Conservation (phyloP, 345 rosid genomes). For the Gossypium ekmanianum region DNA sequence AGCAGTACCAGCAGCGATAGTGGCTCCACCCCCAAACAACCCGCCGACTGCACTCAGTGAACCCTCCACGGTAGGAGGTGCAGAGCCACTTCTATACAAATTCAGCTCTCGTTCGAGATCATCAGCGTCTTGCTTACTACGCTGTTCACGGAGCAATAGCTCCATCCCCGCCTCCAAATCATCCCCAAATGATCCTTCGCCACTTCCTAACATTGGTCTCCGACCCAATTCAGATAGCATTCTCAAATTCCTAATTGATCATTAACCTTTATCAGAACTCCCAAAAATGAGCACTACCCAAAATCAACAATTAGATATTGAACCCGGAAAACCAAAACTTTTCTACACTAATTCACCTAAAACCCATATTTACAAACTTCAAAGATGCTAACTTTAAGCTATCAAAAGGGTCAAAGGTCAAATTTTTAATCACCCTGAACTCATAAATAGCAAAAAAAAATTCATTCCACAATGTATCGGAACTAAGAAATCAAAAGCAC, state of each 20-base stretch:
- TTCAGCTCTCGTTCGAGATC: conserved; percentile 61
- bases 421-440: conserved; percentile 32
- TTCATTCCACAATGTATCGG: conserved; percentile 5
- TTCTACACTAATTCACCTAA: conserved; percentile 12
- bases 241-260: conserved; percentile 27
- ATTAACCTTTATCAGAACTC: not conserved
- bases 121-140: conserved; percentile 49
- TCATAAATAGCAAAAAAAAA: conserved; percentile 16
- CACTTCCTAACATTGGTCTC: conserved; percentile 64
- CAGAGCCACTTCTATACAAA: conserved; percentile 39
- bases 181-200: conserved; percentile 66
- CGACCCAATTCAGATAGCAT: conserved; percentile 60
- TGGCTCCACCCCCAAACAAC: conserved; percentile 42
- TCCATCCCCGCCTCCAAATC: conserved; percentile 78
- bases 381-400: conserved; percentile 22
- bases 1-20: conserved; percentile 1
- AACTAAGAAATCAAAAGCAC: conserved; percentile 9
- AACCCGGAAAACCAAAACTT: conserved; percentile 31
- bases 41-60: conserved; percentile 36
- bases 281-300: conserved; percentile 22
- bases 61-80: conserved; percentile 1
- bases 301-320: conserved; percentile 20
- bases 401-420: conserved; percentile 39
- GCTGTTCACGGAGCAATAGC: conserved; percentile 44
- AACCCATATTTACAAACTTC: conserved; percentile 32